Evolutionary conservation across 768 basidiomycete species (phyloP).

Genomic region (Asterophora parasitica): DNA sequence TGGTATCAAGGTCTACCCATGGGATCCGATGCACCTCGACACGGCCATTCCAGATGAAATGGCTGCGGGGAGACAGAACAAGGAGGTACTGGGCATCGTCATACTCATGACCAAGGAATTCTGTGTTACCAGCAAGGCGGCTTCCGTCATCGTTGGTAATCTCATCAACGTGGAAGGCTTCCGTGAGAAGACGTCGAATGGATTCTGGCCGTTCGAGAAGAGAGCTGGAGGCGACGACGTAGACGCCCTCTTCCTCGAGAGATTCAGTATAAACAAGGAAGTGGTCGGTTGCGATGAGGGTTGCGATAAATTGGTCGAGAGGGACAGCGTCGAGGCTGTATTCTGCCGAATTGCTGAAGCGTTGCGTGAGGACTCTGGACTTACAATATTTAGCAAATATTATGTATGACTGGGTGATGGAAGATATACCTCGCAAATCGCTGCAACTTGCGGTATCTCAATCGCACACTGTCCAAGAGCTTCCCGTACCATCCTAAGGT

Average conservation of each 20-base stretch:
- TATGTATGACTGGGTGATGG: not conserved
- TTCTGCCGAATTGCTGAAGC: conserved; percentile 92
- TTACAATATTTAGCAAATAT: conserved; percentile 3
- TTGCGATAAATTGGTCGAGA: conserved; percentile 74
- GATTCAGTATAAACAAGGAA: conserved; percentile 88
- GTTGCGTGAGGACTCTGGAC: conserved; percentile 64
- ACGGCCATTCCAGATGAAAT: conserved; percentile 90
- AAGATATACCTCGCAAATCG: conserved; percentile 76
- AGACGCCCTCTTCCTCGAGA: conserved; percentile 88
- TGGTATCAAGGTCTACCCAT: conserved; percentile 74
- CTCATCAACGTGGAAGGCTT: conserved; percentile 80
- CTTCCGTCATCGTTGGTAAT: conserved; percentile 51
- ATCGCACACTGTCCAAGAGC: conserved; percentile 85
- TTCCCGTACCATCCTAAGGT: conserved; percentile 88
- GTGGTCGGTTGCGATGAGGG: conserved; percentile 80
- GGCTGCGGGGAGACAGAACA: conserved; percentile 76
- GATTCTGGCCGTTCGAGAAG: conserved; percentile 72
- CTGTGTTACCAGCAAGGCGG: conserved; percentile 31
- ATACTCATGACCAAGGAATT: conserved; percentile 44
- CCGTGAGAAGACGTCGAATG: conserved; percentile 75
- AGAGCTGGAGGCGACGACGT: conserved; percentile 77
- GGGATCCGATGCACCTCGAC: conserved; percentile 76
- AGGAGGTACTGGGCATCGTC: conserved; percentile 76
- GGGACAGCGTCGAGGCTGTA: conserved; percentile 74
- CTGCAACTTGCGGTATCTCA: conserved; percentile 90